Evolutionary conservation across 306 rosid genomes (phyloP), one percentile per base, ranked within the genome.

Genomic region (Quercus dentata): DNA sequence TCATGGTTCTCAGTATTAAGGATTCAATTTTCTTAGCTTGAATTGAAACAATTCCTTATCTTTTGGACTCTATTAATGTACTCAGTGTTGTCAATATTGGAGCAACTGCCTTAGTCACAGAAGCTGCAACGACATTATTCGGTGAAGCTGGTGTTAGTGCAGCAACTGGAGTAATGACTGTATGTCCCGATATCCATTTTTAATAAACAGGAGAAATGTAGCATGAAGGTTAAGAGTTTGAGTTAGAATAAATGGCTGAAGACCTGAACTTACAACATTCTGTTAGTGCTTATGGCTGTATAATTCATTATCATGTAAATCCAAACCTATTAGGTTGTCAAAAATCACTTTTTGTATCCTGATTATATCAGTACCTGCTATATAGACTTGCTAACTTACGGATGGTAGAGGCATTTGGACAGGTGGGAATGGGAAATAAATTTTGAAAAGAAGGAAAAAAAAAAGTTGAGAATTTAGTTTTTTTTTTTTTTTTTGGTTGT

Each of bases 71-170:
- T 79, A 74, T 81, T 81, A 67, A 58, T 88, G 78, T 82, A 21
- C 82, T 78, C 88, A 96, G 99, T 81, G 98, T 96, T 78, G 99
- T 89, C 71, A 96, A 96, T 89, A 96, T 93, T 78, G 99, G 90
- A 83, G 99, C 99, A 64, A 96, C 98, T 79, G 99, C 99, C 74
- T 86, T 93, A 68, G 97, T 93, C 72, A 93, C 99, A 14, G 91
- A 96, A 4, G 98, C 99, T 44, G 97, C 98, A 75, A 96, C 99
- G 54, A 91, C 99, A 76, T 81, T 85, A 69, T 96, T 96, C 86
- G 99, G 99, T 46, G 98, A 96, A 90, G 98, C 98, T 74, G 99
- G 99, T 82, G 86, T 96, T 71, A 93, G 93, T n/a, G 99, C 99
- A 61, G 99, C 98, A 73, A 96, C 99, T 64, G 99, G 99, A 89